Evolutionary conservation across 1,284 basidiomycete genomes (phyloP), one percentile per base, ranked within the genome.

Genomic region (Phellopilus nigrolimitatus): DNA sequence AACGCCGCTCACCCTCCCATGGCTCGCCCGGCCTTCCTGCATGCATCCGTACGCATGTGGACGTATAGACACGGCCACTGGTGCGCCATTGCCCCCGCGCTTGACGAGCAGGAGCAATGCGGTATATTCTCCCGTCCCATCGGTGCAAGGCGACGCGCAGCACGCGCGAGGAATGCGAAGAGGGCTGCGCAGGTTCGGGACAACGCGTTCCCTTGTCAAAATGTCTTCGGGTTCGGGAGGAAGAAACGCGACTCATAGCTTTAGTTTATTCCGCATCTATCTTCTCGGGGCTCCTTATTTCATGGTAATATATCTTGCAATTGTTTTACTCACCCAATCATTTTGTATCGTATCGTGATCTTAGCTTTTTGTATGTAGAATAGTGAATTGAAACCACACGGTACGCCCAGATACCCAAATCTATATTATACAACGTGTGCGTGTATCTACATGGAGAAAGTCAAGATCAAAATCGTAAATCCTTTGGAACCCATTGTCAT

Each of bases 61-160:
- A 65, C 66, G 38, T 80, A 75, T 66, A 60, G 64, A 49, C 65
- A 71, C 51, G 80, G 79, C 4, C 78, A 77, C 59, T 80, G 79
- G 79, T 65, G 68, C 54, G 76, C 72, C 4, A 62, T 75, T 36
- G 56, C 78, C 36, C 75, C 74, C 4, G 67, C 65, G 12, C 59
- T 74, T 22, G 69, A 71, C 47, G 76, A 81, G 58, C 78, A 80
- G 62, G 63, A 66, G 48, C 64, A 60, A 55, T 68, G 64, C 41
- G 73, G 73, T 15, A 61, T 72, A 62, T 73, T 68, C 57, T 72
- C 73, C 22, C 63, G 64, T 46, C 42, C 58, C 58, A 21, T 59
- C 53, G 39, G 57, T 54, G 10, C 47, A 30, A 49, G 66, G 40
- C 59, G 66, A 45, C 44, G 58, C 34, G 30, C 50, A 10, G 34